These are phyloP conservation scores for Ophiosphaerella herpotricha DNA, from an alignment of 2,329 filamentous ascomycete species.

Conservation along the genomic window DNA sequence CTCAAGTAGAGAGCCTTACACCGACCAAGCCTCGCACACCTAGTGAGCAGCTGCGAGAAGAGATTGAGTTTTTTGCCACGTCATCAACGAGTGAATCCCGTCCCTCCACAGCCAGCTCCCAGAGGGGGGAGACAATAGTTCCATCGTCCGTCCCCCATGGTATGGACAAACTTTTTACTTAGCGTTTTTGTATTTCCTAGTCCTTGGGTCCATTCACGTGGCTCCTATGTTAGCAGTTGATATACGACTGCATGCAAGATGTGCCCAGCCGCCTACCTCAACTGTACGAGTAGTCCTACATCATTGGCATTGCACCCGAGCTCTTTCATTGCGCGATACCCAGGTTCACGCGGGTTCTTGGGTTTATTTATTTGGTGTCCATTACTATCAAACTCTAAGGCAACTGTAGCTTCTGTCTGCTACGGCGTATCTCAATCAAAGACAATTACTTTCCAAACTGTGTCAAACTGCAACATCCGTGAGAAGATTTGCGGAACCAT, in stretches of 20 bases:
- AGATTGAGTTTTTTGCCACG: slow-evolving; percentile 13
- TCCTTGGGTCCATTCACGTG: no score
- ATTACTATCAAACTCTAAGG: slow-evolving; percentile 7
- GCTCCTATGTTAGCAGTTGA: neutral
- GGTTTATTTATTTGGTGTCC: slow-evolving; percentile 9
- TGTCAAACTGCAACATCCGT: neutral
- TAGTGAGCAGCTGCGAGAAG: slow-evolving; percentile 33
- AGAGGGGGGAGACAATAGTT: slow-evolving; percentile 26
- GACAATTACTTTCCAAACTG: neutral
- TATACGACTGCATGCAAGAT: slow-evolving; percentile 24
- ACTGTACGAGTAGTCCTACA: slow-evolving; percentile 21
- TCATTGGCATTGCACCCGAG: no score
- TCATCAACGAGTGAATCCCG: slow-evolving; percentile 27
- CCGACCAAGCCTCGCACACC: slow-evolving; percentile 34
- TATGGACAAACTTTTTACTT: slow-evolving; percentile 26
- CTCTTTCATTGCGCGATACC: slow-evolving; percentile 34
- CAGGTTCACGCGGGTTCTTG: slow-evolving; percentile 16
- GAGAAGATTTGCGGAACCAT: no score
- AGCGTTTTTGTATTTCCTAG: no score
- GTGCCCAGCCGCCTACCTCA: slow-evolving; percentile 11
- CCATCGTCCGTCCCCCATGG: slow-evolving; percentile 30
- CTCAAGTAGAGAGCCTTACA: slow-evolving; percentile 36
- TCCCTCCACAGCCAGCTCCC: slow-evolving; percentile 33
- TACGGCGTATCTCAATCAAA: slow-evolving; percentile 10
- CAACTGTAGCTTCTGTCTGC: slow-evolving; percentile 4